These are phyloP conservation scores for Auriscalpium orientale DNA, from an alignment of 768 basidiomycete species.

Conservation along the genomic window DNA sequence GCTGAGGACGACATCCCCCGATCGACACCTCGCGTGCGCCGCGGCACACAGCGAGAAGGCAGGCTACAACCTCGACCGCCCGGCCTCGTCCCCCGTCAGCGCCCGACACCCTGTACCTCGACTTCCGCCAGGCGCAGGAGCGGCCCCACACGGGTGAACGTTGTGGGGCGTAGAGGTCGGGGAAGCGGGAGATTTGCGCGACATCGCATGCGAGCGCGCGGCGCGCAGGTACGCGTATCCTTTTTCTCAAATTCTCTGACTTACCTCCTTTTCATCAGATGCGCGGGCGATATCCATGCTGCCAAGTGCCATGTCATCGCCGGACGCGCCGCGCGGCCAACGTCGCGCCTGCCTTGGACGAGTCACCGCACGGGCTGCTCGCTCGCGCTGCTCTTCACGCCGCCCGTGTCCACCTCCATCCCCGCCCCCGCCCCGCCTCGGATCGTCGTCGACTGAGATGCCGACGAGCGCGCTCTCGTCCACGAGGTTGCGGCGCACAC, in stretches of 20 bases:
- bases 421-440: neutral
- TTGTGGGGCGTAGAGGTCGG: too few species aligned
- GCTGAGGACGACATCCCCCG: constrained; percentile 24
- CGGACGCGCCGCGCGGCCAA: too few species aligned
- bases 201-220: too few species aligned
- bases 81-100: constrained; percentile 31
- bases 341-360: too few species aligned
- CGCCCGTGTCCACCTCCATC: neutral
- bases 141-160: neutral
- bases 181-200: too few species aligned
- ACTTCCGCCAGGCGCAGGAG: neutral
- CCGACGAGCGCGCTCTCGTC: constrained; percentile 61
- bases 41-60: constrained; percentile 16
- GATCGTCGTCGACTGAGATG: constrained; percentile 33
- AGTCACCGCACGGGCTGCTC: too few species aligned
- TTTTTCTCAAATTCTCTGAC: too few species aligned
- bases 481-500: constrained; percentile 46
- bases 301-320: too few species aligned
- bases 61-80: constrained; percentile 39
- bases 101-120: constrained; percentile 10
- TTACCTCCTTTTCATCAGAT: too few species aligned
- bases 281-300: too few species aligned
- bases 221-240: too few species aligned
- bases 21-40: too few species aligned
- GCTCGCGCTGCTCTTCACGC: neutral